Evolutionary conservation across 352 stramenopile species (phyloP).

Genomic region (Phytophthora citrophthora): DNA sequence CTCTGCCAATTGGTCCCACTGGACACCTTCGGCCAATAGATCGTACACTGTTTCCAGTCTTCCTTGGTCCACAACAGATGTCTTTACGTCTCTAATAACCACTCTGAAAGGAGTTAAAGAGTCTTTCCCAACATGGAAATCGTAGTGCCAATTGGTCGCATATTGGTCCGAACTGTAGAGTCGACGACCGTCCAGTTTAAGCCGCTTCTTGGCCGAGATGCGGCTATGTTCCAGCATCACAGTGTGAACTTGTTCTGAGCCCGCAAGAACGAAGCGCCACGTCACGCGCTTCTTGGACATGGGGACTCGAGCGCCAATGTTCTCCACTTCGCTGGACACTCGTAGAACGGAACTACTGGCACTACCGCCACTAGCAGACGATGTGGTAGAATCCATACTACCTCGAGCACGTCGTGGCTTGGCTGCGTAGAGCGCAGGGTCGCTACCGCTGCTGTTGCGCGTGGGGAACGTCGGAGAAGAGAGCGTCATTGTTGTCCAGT

Average conservation of each 20-base stretch:
- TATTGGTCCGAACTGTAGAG: slow-evolving; percentile 80
- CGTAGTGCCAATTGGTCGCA: slow-evolving; percentile 75
- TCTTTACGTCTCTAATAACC: slow-evolving; percentile 76
- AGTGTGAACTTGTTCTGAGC: slow-evolving; percentile 81
- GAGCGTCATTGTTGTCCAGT: slow-evolving; percentile 43
- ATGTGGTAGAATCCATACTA: slow-evolving; percentile 39
- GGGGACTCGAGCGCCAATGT: slow-evolving; percentile 80
- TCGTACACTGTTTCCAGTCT: slow-evolving; percentile 77
- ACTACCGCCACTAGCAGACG: slow-evolving; percentile 24
- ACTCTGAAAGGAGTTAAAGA: slow-evolving; percentile 57
- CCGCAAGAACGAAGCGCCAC: slow-evolving; percentile 83
- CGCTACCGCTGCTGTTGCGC: slow-evolving; percentile 24
- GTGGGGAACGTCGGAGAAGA: slow-evolving; percentile 43
- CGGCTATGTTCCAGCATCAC: slow-evolving; percentile 86
- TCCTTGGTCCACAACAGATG: slow-evolving; percentile 73
- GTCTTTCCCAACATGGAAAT: slow-evolving; percentile 67
- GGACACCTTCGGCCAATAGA: slow-evolving; percentile 61
- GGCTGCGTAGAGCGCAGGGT: slow-evolving; percentile 19
- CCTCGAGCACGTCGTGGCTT: slow-evolving; percentile 40
- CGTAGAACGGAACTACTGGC: slow-evolving; percentile 54
- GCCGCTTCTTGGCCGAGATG: slow-evolving; percentile 83
- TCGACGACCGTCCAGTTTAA: slow-evolving; percentile 80
- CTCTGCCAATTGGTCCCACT: slow-evolving; percentile 75
- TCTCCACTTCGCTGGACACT: slow-evolving; percentile 78
- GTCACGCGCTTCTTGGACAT: slow-evolving; percentile 88